These are phyloP conservation scores for Pholiota conissans DNA, from an alignment of 768 basidiomycete genomes.

Conservation along the genomic window DNA sequence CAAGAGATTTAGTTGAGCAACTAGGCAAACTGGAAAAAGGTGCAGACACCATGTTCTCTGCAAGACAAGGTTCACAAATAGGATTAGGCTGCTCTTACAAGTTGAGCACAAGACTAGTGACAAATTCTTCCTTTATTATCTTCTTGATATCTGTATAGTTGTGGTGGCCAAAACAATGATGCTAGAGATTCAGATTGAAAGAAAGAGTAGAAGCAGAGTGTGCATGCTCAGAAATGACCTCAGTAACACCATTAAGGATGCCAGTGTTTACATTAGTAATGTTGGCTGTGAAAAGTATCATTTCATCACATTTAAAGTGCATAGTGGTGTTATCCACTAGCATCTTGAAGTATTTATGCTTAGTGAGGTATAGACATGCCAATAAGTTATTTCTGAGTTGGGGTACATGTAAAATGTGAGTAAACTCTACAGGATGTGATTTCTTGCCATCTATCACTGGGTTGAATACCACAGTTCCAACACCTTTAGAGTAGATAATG, in stretches of 20 bases:
- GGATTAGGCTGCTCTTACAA: slow-evolving; percentile 20
- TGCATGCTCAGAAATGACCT: slow-evolving; percentile 7
- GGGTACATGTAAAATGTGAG: neutral
- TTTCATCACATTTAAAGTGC: too few species aligned
- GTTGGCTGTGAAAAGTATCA: slow-evolving; percentile 7
- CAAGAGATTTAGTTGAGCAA: neutral
- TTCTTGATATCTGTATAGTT: slow-evolving; percentile 15
- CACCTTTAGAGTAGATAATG: neutral
- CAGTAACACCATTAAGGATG: slow-evolving; percentile 7
- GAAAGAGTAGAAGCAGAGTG: slow-evolving; percentile 16
- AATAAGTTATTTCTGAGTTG: too few species aligned
- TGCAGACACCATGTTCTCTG: slow-evolving; percentile 22
- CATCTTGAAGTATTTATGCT: too few species aligned
- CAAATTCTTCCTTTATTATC: slow-evolving; percentile 9
- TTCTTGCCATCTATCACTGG: neutral
- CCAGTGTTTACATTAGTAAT: slow-evolving; percentile 1
- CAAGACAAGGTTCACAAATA: slow-evolving; percentile 33
- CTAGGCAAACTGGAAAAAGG: neutral
- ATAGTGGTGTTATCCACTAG: neutral
- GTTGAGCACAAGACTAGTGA: slow-evolving; percentile 23
- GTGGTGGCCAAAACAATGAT: slow-evolving; percentile 26
- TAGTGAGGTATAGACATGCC: too few species aligned
- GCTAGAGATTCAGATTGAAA: slow-evolving; percentile 19
- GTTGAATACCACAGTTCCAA: neutral
- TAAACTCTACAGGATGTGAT: slow-evolving; percentile 7